These are phyloP conservation scores for Candida endomychidarum DNA, from an alignment of 805 yeast genomes.

Conservation along the genomic window DNA sequence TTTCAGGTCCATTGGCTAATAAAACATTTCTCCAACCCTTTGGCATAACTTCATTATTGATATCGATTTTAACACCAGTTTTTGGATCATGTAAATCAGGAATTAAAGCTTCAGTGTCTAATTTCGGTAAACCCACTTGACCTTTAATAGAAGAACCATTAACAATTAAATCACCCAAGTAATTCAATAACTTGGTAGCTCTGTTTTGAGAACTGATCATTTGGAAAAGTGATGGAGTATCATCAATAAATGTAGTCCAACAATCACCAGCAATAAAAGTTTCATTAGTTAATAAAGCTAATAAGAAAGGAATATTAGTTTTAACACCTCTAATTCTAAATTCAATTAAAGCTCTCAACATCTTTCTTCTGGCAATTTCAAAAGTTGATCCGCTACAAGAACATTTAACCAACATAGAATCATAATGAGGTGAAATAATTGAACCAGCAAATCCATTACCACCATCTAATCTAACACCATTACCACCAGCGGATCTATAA, in stretches of 20 bases:
- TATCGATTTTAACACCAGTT: slow-evolving; percentile 61
- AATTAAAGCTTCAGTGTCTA: slow-evolving; percentile 68
- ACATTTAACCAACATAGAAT: slow-evolving; percentile 97
- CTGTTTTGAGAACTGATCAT: slow-evolving; percentile 95
- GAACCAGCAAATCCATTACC: slow-evolving; percentile 98
- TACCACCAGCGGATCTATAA: slow-evolving; percentile 98
- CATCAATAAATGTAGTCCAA: slow-evolving; percentile 99
- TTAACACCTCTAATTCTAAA: slow-evolving; percentile 99
- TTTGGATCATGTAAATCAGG: slow-evolving; percentile 67
- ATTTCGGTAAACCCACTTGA: slow-evolving; percentile 89
- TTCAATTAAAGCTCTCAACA: slow-evolving; percentile 95
- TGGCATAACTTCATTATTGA: slow-evolving; percentile 48
- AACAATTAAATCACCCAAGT: slow-evolving; percentile 90
- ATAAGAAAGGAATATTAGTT: slow-evolving; percentile 94
- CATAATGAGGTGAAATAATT: slow-evolving; percentile 94
- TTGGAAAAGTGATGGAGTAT: slow-evolving; percentile 92
- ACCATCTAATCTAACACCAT: slow-evolving; percentile 98
- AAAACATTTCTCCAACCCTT: slow-evolving; percentile 92
- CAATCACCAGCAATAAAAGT: slow-evolving; percentile 83
- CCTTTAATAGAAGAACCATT: slow-evolving; percentile 97
- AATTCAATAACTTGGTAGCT: slow-evolving; percentile 89
- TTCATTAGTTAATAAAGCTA: slow-evolving; percentile 87
- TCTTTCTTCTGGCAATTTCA: slow-evolving; percentile 96
- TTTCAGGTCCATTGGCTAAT: slow-evolving; percentile 82
- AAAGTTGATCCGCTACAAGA: slow-evolving; percentile 95